These are phyloP conservation scores for Verticillium klebahnii DNA, from an alignment of 2,329 filamentous ascomycete species.

Conservation along the genomic window DNA sequence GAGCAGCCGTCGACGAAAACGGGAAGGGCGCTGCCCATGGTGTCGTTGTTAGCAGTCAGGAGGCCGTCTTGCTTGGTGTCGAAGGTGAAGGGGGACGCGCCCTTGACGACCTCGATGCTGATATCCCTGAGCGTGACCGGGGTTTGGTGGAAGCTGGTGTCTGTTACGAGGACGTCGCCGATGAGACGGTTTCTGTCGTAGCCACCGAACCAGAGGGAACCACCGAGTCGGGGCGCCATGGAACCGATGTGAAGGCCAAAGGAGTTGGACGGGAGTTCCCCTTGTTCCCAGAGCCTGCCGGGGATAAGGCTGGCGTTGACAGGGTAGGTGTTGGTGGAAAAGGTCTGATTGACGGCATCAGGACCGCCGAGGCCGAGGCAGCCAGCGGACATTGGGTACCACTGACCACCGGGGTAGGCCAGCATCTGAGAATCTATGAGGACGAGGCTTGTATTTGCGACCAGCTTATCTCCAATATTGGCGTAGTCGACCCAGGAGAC, in stretches of 20 bases:
- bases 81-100: conserved; percentile 30
- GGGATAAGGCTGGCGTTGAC: conserved; percentile 26
- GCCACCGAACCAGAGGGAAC: conserved; percentile 33
- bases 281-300: conserved; percentile 17
- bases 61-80: conserved; percentile 20
- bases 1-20: conserved; percentile 29
- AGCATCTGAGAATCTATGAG: conserved; percentile 19
- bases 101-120: conserved; percentile 31
- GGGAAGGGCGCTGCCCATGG: conserved; percentile 19
- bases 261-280: conserved; percentile 29
- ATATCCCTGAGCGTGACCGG: conserved; percentile 31
- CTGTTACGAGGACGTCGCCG: conserved; percentile 21
- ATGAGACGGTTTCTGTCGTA: conserved; percentile 35
- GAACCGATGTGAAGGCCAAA: conserved; percentile 38
- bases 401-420: conserved; percentile 21
- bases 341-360: conserved; percentile 20
- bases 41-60: conserved; percentile 18
- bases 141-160: conserved; percentile 13
- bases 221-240: conserved; percentile 21
- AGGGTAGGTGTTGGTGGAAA: conserved; percentile 12
- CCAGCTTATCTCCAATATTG: not conserved
- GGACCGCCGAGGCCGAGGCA: conserved; percentile 24
- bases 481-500: conserved; percentile 1
- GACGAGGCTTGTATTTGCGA: conserved; percentile 20
- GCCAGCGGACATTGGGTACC: conserved; percentile 24